Evolutionary conservation across 768 basidiomycete genomes (phyloP), one percentile per base, ranked within the genome.

Genomic region (Amanita thiersii): DNA sequence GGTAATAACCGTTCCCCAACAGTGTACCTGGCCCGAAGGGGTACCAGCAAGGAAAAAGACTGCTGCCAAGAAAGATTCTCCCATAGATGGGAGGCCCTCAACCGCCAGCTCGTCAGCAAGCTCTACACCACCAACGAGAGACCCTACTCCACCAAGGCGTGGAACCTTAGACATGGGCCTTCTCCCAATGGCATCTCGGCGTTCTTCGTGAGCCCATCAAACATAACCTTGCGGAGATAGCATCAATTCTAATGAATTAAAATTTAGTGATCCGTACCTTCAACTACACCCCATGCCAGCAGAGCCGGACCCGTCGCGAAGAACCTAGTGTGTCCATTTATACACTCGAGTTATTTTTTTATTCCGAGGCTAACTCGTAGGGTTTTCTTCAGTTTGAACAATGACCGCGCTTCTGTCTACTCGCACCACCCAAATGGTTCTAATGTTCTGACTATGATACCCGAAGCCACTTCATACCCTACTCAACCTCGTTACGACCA

Each of bases 21-120:
- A 86, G 86, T 88, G 86, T 57, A 84, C 79, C 37, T 89, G 86
- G 86, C 86, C 86, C 5, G 85, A 88, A 54, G 79, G 77, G 5
- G 73, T 79, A n/a, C 79, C 82, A 19, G 58, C 75, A 24, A 73
- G 83, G 46, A 86, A 84, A 62, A 83, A 82, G 62, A 66, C 75
- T 21, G 45, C 70, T 1, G 58, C 67, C 1, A 68, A 73, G 50
- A 79, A 78, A 53, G 79, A 81, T 37, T 68, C 75, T n/a, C n/a
- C n/a, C 8, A 52, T 68, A 15, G 81, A 82, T 46, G 73, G 72
- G 28, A 66, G 79, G 23, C 82, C 82, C 24, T 86, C 81, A 1
- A 85, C 86, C 7, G 79, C 81, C n/a, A 78, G 76, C 11, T 86
- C 84, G 24, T 81, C 82, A 14, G 78, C 85, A 45, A 65, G 72